Conservation (phyloP, 768 basidiomycete species). For the Amanita rubescens region DNA sequence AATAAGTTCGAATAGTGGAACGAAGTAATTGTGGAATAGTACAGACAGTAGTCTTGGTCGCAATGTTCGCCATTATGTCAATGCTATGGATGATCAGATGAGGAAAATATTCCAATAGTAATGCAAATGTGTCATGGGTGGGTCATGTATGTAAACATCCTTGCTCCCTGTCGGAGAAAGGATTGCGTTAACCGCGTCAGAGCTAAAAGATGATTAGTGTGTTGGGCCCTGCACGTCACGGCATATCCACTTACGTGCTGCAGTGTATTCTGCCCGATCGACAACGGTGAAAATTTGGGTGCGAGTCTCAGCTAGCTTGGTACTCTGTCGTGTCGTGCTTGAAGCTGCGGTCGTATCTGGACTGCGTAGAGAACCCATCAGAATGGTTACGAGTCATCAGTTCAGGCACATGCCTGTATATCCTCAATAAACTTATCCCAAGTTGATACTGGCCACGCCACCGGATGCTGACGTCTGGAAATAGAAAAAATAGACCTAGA, state of each 20-base stretch:
- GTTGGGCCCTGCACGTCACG: background rate
- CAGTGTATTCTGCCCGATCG: slow-evolving; percentile 64
- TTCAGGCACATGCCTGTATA: slow-evolving; percentile 55
- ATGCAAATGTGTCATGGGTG: slow-evolving; percentile 11
- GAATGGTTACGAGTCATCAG: background rate
- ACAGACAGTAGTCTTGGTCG: too few species aligned
- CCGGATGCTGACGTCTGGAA: slow-evolving; percentile 85
- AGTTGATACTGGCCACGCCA: slow-evolving; percentile 71
- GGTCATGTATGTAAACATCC: slow-evolving; percentile 37
- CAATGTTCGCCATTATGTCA: background rate
- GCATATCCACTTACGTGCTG: slow-evolving; percentile 53
- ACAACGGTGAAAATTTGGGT: slow-evolving; percentile 78
- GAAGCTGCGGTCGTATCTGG: slow-evolving; percentile 42
- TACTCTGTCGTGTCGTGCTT: slow-evolving; percentile 50
- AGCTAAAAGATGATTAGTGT: slow-evolving; percentile 21
- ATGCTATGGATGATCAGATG: background rate
- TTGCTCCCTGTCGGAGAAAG: slow-evolving; percentile 47
- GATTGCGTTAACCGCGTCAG: slow-evolving; percentile 43
- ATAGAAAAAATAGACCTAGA: slow-evolving; percentile 80
- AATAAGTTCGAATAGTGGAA: background rate
- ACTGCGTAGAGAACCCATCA: slow-evolving; percentile 10
- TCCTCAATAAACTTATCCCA: slow-evolving; percentile 62
- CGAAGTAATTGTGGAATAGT: slow-evolving; percentile 3
- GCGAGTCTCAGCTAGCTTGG: slow-evolving; percentile 60
- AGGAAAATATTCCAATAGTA: slow-evolving; percentile 3